These are phyloP conservation scores for Phytophthora macrochlamydospora DNA, from an alignment of 352 stramenopile genomes.

Conservation along the genomic window DNA sequence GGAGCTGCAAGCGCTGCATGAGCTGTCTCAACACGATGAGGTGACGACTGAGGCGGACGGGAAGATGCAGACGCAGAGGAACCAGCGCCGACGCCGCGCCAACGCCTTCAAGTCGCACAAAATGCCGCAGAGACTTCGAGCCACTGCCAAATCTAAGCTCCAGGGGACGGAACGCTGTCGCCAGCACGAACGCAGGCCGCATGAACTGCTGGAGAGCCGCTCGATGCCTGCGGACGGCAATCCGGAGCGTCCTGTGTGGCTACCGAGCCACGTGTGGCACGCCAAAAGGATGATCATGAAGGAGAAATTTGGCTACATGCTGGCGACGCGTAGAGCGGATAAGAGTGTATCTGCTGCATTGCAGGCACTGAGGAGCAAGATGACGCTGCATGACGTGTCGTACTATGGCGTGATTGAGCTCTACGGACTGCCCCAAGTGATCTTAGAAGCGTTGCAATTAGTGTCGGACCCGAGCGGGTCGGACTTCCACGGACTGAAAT, in stretches of 20 bases:
- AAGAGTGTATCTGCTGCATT: slow-evolving; percentile 73
- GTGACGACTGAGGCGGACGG: slow-evolving; percentile 29
- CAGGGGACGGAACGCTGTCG: slow-evolving; percentile 38
- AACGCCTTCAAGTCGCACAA: slow-evolving; percentile 82
- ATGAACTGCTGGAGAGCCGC: slow-evolving; percentile 44
- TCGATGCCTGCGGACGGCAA: slow-evolving; percentile 27
- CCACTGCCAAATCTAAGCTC: slow-evolving; percentile 10
- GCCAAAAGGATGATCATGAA: slow-evolving; percentile 79
- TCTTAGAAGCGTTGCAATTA: slow-evolving; percentile 67
- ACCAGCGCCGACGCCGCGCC: slow-evolving; percentile 70
- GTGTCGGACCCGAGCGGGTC: slow-evolving; percentile 68
- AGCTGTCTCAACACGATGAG: slow-evolving; percentile 44
- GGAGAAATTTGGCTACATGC: slow-evolving; percentile 49
- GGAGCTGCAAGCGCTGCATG: slow-evolving; percentile 78
- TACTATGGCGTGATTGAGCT: slow-evolving; percentile 78
- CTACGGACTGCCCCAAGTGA: slow-evolving; percentile 55
- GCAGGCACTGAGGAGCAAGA: slow-evolving; percentile 53
- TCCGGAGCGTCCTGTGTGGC: slow-evolving; percentile 40
- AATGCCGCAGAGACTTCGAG: slow-evolving; percentile 65
- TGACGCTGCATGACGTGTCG: slow-evolving; percentile 62
- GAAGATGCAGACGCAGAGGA: slow-evolving; percentile 60
- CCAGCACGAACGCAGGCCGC: slow-evolving; percentile 64
- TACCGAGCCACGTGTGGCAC: slow-evolving; percentile 78
- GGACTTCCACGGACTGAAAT: slow-evolving; percentile 59
- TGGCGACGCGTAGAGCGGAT: slow-evolving; percentile 54